phyloP scores from a whole-genome alignment of 2,329 filamentous ascomycete species.

The Hortaea werneckii region DNA sequence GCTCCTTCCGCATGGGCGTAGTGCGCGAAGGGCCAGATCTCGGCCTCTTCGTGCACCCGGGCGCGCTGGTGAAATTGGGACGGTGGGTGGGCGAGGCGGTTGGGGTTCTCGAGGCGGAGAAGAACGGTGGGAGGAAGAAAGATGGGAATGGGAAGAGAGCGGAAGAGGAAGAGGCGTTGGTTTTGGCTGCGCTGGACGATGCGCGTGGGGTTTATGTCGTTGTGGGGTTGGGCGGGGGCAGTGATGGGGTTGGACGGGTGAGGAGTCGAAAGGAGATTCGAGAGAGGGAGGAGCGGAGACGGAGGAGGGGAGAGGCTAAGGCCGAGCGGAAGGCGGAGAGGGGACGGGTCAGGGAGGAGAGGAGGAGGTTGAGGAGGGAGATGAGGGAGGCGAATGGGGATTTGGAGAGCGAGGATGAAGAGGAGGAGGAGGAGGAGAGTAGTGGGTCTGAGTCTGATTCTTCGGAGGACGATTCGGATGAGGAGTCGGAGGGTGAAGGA shows the following conservation, averaged over 20 bases:
- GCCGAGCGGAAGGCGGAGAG: constrained; percentile 48
- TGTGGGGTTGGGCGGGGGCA: constrained; percentile 77
- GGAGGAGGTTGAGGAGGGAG: constrained; percentile 50
- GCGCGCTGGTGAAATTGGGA: constrained; percentile 84
- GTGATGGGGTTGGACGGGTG: constrained; percentile 48
- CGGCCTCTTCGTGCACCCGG: constrained; percentile 81
- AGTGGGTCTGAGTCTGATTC: background rate
- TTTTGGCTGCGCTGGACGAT: constrained; percentile 84
- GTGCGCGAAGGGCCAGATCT: constrained; percentile 82
- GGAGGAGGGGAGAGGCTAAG: constrained; percentile 48
- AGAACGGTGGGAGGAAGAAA: background rate
- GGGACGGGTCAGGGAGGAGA: background rate
- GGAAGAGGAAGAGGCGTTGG: constrained; percentile 48
- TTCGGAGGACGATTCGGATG: background rate
- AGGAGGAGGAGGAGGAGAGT: constrained; percentile 37
- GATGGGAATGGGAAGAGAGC: constrained; percentile 45
- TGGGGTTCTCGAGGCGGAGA: constrained; percentile 61
- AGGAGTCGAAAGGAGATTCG: constrained; percentile 24
- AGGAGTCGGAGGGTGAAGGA: constrained; percentile 36
- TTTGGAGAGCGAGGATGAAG: constrained; percentile 41
- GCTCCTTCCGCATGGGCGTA: constrained; percentile 88
- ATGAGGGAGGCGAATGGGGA: constrained; percentile 45
- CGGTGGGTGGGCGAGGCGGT: constrained; percentile 92
- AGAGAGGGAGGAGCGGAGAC: constrained; percentile 56
- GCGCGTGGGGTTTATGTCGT: constrained; percentile 79